Base-by-base conservation (phyloP, 257 asterid genomes). In the Sherardia arvensis region DNA sequence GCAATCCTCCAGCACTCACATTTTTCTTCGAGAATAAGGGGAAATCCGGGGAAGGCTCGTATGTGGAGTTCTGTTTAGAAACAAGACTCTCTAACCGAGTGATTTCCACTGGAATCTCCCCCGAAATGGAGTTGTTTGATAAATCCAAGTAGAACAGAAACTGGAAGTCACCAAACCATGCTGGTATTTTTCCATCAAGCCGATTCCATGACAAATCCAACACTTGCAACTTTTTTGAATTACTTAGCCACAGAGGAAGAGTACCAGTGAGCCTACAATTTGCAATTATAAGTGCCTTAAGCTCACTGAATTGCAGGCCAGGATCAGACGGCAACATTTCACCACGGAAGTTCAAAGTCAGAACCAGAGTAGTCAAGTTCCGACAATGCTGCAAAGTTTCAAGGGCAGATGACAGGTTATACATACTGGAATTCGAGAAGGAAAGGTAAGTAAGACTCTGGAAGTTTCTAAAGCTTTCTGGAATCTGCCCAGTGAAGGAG, bases 341-440 rank as follows among this genome's bases (percentile, higher is more conserved):
- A 14, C 10, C 61, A 27, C 32, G 36, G 15, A 56, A 56, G 15
- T 56, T 56, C 32, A 56, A 27, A 14, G 61, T 56, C 7, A 56
- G 61, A 56, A 56, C 21, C 22, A 56, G n/a, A 56, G 61, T 26
- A 28, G 61, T 14, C 36, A 56, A 56, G 36, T 56, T 56, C 61
- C 4, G 14, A 27, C 61, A 56, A 27, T 56, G 61, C 36, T 56
- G 61, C 9, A 56, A 56, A 56, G 36, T 56, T 27, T 30, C 61
- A 56, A 56, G 61, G 21, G 61, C 61, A 56, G 61, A 56, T 56
- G 61, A 56, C 38, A 56, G 61, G 61, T 56, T 56, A 56, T 11
- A 4, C 30, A 56, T 56, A 17, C 61, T 56, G 61, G 61, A 27
- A 27, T 56, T 56, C 5, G 61, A 56, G 15, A 56, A 28, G 36